Evolutionary conservation across 345 rosid species (phyloP), one percentile per base, ranked within the genome.

Genomic region (Euphorbia pulcherrima): DNA sequence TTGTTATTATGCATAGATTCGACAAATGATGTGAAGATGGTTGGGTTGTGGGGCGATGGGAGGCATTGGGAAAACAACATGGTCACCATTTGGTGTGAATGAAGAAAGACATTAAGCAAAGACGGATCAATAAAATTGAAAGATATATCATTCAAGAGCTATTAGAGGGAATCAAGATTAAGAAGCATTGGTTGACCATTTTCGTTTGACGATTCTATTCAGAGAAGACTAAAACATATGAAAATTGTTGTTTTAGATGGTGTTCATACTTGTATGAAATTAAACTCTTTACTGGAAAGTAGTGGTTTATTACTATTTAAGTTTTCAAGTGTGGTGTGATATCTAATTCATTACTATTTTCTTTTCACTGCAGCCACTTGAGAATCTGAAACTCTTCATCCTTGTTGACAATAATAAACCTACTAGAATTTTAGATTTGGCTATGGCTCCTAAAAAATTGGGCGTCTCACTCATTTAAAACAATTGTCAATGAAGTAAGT

Each of bases 11-110:
- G 37, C 37, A 14, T 64, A 2, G 7, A n/a, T 1, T 14, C 20
- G 2, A 20, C 1, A 16, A 21, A 60, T 60, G 39, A 27, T 64
- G n/a, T 23, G 11, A 18, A 39, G 3, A 26, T 11, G 13, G 39
- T 64, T 14, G 67, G 67, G 28, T 44, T 64, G 7, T 64, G 67
- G 67, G 67, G 67, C n/a, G 11, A 64, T 64, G 67, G 55, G 39
- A 0, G 56, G 67, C 1, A 46, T 44, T 27, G 56, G 67, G 0
- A 64, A 64, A 21, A 27, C 67, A 44, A 29, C 67, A 29, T 12
- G 8, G 23, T 33, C 20, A 29, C 14, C 33, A 9, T 16, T 30
- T 29, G 10, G 6, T 44, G 2, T 44, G 0, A 7, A 44, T 8
- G 48, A 17, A 44, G 17, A 17, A 4, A 44, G 48, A 8, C 16